Evolutionary conservation across 108 stramenopile species (phyloP).

Genomic region (Mediolabrus comicus): DNA sequence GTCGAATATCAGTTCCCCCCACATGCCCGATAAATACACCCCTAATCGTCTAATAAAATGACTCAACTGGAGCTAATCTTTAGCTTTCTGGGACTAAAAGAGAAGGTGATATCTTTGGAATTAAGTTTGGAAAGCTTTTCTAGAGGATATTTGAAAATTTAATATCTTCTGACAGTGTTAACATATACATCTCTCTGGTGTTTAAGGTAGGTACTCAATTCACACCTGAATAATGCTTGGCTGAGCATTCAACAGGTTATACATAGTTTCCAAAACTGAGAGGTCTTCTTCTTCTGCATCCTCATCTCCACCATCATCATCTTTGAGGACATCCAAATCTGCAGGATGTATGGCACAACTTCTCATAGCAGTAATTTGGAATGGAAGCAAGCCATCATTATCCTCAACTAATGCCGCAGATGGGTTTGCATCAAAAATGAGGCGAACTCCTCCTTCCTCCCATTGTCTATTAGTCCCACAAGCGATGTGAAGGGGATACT

Average conservation of each 20-base stretch:
- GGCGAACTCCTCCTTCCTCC: conserved; percentile 53
- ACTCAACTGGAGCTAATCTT: too few species aligned
- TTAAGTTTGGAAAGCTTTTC: too few species aligned
- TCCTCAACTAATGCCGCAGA: conserved; percentile 49
- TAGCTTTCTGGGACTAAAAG: too few species aligned
- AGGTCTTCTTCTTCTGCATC: conserved; percentile 15
- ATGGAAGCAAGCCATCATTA: conserved; percentile 55
- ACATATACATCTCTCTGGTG: too few species aligned
- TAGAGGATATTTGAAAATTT: too few species aligned
- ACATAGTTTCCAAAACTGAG: conserved; percentile 28
- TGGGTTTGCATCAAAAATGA: conserved; percentile 66
- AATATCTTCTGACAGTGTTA: too few species aligned
- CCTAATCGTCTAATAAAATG: too few species aligned
- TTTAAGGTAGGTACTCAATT: background rate
- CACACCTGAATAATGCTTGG: conserved; percentile 23
- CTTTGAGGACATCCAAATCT: background rate
- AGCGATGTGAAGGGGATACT: conserved; percentile 68
- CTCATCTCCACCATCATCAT: background rate
- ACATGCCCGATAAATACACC: too few species aligned
- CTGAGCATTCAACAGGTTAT: conserved; percentile 32
- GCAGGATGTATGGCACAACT: background rate
- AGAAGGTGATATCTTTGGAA: too few species aligned
- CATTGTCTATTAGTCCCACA: conserved; percentile 66
- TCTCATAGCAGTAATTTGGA: conserved; percentile 49
- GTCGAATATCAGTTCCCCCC: too few species aligned